phyloP scores from a whole-genome alignment of 2,329 filamentous ascomycete genomes.

The Claviceps digitariae region DNA sequence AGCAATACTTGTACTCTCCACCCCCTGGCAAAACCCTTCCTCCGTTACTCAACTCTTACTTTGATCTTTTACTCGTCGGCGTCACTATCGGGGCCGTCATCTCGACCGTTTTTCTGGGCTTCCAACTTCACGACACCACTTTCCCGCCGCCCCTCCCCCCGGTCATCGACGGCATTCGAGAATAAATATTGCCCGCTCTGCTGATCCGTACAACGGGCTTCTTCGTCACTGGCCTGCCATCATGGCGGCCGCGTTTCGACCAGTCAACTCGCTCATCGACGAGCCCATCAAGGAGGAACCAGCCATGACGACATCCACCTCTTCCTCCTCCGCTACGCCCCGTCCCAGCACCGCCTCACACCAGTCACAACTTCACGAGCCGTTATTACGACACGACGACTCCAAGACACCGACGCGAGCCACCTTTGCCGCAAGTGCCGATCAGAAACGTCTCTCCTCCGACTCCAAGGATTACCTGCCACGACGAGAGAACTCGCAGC shows the following conservation, averaged over 20 bases:
- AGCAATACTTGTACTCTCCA: conserved; percentile 6
- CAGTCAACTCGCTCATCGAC: conserved; percentile 30
- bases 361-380: conserved; percentile 13
- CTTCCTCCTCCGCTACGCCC: conserved; percentile 15
- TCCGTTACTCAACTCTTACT: conserved; percentile 7
- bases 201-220: not conserved
- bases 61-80: conserved; percentile 2
- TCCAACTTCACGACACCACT: not conserved
- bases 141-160: too few species aligned
- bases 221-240: conserved; percentile 1
- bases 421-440: conserved; percentile 31
- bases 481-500: conserved; percentile 40
- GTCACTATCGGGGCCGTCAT: conserved; percentile 11
- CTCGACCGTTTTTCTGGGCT: not conserved
- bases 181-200: not conserved
- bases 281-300: conserved; percentile 20
- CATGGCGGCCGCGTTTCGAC: conserved; percentile 36
- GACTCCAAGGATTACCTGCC: conserved; percentile 26
- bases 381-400: conserved; percentile 25
- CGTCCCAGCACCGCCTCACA: conserved; percentile 24
- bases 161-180: not conserved
- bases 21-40: conserved; percentile 3
- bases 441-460: conserved; percentile 39
- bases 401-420: conserved; percentile 50
- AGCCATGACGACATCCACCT: conserved; percentile 23